These are phyloP conservation scores for Rhizoclosmatium sp. DNA, from an alignment of 192 early-diverging fungal genomes.

Conservation along the genomic window DNA sequence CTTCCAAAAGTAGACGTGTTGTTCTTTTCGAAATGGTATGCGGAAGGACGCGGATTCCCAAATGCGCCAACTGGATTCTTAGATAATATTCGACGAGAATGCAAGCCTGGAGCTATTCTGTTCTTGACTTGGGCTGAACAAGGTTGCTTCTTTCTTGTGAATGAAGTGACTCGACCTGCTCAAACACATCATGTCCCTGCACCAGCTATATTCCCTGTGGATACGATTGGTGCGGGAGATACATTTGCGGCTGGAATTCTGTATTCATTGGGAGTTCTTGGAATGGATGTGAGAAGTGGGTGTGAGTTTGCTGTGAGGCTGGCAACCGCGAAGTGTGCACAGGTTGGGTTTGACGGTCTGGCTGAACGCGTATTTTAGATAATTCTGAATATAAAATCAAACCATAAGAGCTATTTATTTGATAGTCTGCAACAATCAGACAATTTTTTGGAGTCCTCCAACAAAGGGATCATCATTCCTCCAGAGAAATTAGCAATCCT, in stretches of 20 bases:
- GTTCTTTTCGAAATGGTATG: constrained; percentile 72
- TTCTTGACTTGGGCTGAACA: constrained; percentile 71
- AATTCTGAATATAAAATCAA: background rate
- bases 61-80: constrained; percentile 49
- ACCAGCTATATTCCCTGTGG: constrained; percentile 31
- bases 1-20: constrained; percentile 64
- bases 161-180: constrained; percentile 28
- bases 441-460: too few relatives aligned
- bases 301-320: constrained; percentile 19
- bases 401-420: too few relatives aligned
- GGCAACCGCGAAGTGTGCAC: constrained; percentile 42
- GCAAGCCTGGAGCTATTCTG: constrained; percentile 51
- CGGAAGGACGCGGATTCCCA: constrained; percentile 64
- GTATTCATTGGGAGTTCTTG: constrained; percentile 22
- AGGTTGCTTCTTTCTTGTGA: constrained; percentile 54
- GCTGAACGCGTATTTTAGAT: constrained; percentile 24
- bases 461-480: too few relatives aligned
- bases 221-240: constrained; percentile 51
- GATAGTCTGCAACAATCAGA: too few relatives aligned
- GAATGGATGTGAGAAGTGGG: constrained; percentile 16
- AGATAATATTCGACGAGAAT: constrained; percentile 41
- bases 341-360: constrained; percentile 40
- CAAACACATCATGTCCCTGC: constrained; percentile 38
- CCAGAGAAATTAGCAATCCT: too few relatives aligned
- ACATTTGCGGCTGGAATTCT: constrained; percentile 47